A percentile compares a stretch with the other conserved stretches of the same genome.
These are phyloP conservation scores for Colletotrichum plurivorum DNA, from an alignment of 2,329 filamentous ascomycete species.

Conservation along the genomic window DNA sequence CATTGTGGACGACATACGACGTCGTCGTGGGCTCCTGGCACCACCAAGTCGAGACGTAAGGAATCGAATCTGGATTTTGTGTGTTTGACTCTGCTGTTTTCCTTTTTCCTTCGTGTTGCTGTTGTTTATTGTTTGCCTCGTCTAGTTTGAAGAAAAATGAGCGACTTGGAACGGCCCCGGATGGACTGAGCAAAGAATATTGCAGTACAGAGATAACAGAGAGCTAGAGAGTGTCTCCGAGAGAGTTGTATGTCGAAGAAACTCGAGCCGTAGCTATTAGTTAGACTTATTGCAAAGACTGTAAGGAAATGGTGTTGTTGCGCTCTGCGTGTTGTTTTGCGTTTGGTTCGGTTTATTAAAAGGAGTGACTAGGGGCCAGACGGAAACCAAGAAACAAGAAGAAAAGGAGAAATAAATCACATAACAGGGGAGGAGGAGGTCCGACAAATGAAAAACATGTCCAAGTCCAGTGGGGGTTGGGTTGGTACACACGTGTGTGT, in stretches of 20 bases:
- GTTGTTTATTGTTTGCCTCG: slow-evolving; percentile 8
- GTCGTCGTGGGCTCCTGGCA: slow-evolving; percentile 61
- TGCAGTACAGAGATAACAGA: slow-evolving; percentile 14
- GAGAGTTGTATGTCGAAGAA: not conserved
- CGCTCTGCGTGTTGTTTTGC: slow-evolving; percentile 16
- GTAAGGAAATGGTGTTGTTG: slow-evolving; percentile 29
- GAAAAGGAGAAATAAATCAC: not conserved
- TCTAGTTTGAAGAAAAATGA: slow-evolving; percentile 5
- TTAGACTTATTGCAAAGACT: slow-evolving; percentile 23
- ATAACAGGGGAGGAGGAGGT: not conserved
- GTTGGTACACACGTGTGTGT: not conserved
- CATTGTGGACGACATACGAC: slow-evolving; percentile 57
- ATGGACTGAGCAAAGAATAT: too few species aligned
- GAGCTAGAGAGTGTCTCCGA: slow-evolving; percentile 11
- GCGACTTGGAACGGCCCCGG: slow-evolving; percentile 4
- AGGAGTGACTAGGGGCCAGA: slow-evolving; percentile 34
- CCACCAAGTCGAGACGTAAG: slow-evolving; percentile 49
- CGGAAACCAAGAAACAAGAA: slow-evolving; percentile 1
- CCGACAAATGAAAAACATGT: slow-evolving; percentile 32
- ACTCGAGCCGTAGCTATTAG: slow-evolving; percentile 7
- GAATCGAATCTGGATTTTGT: slow-evolving; percentile 50
- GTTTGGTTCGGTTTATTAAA: slow-evolving; percentile 7
- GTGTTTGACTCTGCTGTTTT: not conserved
- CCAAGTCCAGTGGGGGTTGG: slow-evolving; percentile 10
- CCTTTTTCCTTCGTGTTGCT: slow-evolving; percentile 27